Percentiles rank a stretch among this genome's conserved stretches.
phyloP scores from a whole-genome alignment of 2,329 filamentous ascomycete species.

The Fusarium citri region DNA sequence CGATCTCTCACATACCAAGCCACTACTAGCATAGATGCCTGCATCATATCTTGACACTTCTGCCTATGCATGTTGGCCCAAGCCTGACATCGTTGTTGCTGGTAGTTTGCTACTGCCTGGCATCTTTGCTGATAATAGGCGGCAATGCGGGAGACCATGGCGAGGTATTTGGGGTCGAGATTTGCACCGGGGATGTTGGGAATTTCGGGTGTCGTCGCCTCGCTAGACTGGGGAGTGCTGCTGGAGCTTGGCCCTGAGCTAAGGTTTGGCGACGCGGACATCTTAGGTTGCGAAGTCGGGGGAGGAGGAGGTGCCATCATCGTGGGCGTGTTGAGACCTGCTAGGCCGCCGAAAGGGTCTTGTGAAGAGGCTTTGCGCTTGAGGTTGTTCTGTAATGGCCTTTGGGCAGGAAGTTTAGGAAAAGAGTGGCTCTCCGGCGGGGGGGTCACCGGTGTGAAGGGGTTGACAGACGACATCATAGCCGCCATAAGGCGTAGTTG shows the following conservation, averaged over 20 bases:
- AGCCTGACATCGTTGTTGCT: conserved; percentile 61
- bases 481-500: conserved; percentile 45
- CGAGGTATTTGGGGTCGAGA: conserved; percentile 57
- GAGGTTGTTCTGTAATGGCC: conserved; percentile 44
- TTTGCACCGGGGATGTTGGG: conserved; percentile 42
- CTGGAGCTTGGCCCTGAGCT: conserved; percentile 31
- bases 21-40: conserved; percentile 61
- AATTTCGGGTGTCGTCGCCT: conserved; percentile 40
- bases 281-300: conserved; percentile 43
- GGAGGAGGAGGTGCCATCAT: conserved; percentile 41
- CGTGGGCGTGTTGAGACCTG: conserved; percentile 36
- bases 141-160: conserved; percentile 61
- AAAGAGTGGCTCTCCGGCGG: conserved; percentile 47
- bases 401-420: conserved; percentile 48
- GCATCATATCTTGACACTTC: conserved; percentile 62
- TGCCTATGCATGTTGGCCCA: conserved; percentile 61
- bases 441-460: conserved; percentile 47
- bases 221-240: conserved; percentile 34
- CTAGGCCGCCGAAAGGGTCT: conserved; percentile 35
- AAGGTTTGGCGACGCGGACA: conserved; percentile 35
- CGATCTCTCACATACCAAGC: conserved; percentile 63
- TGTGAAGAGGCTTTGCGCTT: conserved; percentile 46
- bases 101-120: conserved; percentile 59
- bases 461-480: conserved; percentile 50
- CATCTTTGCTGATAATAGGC: conserved; percentile 62